These are phyloP conservation scores for Marvania coccoides DNA, from an alignment of 139 green algal species.

Conservation along the genomic window DNA sequence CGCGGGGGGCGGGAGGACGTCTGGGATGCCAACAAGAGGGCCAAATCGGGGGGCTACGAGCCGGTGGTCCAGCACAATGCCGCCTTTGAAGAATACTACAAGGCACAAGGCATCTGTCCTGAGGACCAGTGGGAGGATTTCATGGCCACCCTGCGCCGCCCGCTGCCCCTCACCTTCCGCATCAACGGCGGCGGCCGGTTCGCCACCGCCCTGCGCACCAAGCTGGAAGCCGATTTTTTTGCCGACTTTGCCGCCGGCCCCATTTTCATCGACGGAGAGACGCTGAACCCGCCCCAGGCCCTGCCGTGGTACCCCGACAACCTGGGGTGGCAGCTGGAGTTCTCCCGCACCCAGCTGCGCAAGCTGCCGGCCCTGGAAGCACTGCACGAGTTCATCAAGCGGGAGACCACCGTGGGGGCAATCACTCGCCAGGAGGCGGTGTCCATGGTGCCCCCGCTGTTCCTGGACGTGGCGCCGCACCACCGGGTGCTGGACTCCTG, in stretches of 20 bases:
- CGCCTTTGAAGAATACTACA: constrained; percentile 66
- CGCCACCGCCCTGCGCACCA: constrained; percentile 62
- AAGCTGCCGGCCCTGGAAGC: constrained; percentile 58
- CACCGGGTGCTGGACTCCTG: constrained; percentile 98
- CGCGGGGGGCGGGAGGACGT: neutral
- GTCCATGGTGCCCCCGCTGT: constrained; percentile 96
- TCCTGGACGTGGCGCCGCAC: constrained; percentile 90
- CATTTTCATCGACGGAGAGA: constrained; percentile 43
- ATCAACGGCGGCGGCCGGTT: constrained; percentile 92
- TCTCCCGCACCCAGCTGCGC: constrained; percentile 68
- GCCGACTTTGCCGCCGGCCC: constrained; percentile 30
- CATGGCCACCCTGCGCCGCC: constrained; percentile 55
- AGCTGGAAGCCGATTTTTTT: constrained; percentile 70
- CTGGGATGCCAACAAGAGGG: neutral
- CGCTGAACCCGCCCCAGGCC: constrained; percentile 49
- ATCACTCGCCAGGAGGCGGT: constrained; percentile 98
- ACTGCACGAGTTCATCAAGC: constrained; percentile 76
- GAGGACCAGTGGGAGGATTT: constrained; percentile 85
- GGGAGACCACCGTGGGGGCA: constrained; percentile 70
- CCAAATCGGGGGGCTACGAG: no score
- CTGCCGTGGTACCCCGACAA: constrained; percentile 92
- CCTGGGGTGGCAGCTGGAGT: constrained; percentile 89
- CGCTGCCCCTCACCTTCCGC: constrained; percentile 90
- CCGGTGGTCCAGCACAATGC: constrained; percentile 28
- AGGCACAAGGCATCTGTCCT: constrained; percentile 37